A percentile compares a stretch with the other conserved stretches of the same genome.
phyloP scores from a whole-genome alignment of 371 early-diverging fungal genomes.

The Nematocida sp. region DNA sequence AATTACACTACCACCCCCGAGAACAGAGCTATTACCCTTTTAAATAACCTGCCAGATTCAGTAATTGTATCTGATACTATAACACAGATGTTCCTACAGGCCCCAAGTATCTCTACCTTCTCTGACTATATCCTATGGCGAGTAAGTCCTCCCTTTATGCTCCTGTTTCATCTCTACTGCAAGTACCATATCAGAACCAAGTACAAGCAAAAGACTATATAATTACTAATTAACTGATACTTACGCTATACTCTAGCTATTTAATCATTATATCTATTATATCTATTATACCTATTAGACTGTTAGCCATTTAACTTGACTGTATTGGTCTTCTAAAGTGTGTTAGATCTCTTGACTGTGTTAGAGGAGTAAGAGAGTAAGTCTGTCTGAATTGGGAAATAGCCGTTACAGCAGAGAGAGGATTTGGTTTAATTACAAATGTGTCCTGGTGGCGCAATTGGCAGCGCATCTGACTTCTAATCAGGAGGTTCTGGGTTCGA shows the following conservation, averaged over 20 bases:
- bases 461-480: slow-evolving; percentile 56
- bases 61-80: slow-evolving; percentile 29
- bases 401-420: too few species aligned
- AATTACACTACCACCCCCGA: background rate
- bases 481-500: slow-evolving; percentile 57
- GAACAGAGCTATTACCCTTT: slow-evolving; percentile 26
- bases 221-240: background rate
- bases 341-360: too few species aligned
- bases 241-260: background rate
- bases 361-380: too few species aligned
- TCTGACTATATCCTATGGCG: slow-evolving; percentile 18
- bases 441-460: slow-evolving; percentile 54
- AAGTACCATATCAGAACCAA: background rate
- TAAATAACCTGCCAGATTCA: slow-evolving; percentile 1
- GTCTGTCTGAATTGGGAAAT: too few species aligned
- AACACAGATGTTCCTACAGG: slow-evolving; percentile 32
- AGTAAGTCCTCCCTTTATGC: slow-evolving; percentile 16
- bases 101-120: slow-evolving; percentile 5
- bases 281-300: background rate
- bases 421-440: too few species aligned
- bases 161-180: background rate
- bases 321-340: background rate
- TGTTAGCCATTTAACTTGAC: background rate
- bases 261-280: background rate
- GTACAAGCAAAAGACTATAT: background rate